Evolutionary conservation across 2,329 filamentous ascomycete genomes (phyloP).

Genomic region (Magnaporthales sp.): DNA sequence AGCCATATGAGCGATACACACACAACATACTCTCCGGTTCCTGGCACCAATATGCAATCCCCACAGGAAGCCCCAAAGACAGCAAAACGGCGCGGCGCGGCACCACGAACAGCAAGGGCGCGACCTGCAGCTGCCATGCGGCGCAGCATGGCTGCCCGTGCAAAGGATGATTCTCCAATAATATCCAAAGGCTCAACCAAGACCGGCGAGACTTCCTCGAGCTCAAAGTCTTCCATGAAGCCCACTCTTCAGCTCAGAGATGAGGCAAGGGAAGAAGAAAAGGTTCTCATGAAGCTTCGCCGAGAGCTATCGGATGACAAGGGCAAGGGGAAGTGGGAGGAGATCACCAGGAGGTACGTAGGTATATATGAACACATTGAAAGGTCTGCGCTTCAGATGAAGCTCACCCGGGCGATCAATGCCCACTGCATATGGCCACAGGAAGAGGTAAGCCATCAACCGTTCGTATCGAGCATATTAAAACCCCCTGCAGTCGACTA

Average conservation of each 20-base stretch:
- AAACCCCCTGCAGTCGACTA: not conserved
- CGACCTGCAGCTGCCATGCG: not conserved
- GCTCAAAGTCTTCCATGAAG: not conserved
- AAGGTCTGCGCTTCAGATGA: slow-evolving; percentile 48
- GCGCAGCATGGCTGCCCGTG: not conserved
- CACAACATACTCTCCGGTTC: not conserved
- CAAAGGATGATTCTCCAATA: not conserved
- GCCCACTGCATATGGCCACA: slow-evolving; percentile 39
- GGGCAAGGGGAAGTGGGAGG: slow-evolving; percentile 51
- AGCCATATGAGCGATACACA: not conserved
- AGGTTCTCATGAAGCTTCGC: slow-evolving; percentile 40
- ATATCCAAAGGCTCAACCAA: not conserved
- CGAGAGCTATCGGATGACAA: slow-evolving; percentile 35
- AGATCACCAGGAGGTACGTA: slow-evolving; percentile 35
- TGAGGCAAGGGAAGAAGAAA: slow-evolving; percentile 37
- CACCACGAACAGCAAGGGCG: not conserved
- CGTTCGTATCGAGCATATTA: not conserved
- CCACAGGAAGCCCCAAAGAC: not conserved
- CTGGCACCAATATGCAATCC: not conserved
- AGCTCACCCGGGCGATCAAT: slow-evolving; percentile 39
- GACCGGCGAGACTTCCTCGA: not conserved
- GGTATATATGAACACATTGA: slow-evolving; percentile 25
- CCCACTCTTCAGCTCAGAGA: slow-evolving; percentile 26
- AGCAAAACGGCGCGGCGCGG: not conserved
- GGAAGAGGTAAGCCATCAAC: slow-evolving; percentile 35